Conservation (phyloP, 164 flowering plant species). For the Malania oleifera region DNA sequence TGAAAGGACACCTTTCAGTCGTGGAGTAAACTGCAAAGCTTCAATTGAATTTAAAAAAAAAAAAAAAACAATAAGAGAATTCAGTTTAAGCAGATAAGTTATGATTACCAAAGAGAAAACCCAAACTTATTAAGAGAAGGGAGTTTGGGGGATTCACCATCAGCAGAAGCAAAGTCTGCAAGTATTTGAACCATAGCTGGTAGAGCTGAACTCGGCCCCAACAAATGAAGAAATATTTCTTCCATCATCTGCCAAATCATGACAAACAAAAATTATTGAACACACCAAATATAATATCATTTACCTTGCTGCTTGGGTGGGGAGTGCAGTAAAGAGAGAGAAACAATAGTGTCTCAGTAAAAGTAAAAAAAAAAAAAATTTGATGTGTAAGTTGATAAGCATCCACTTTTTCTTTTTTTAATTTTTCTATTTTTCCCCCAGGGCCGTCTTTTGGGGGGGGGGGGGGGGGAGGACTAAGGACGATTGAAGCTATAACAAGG, state of each 20-base stretch:
- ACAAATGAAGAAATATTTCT: conserved; percentile 77
- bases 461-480: too few species aligned
- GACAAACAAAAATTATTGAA: conserved; percentile 5
- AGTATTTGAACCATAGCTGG: conserved; percentile 96
- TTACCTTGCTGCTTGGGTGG: not conserved
- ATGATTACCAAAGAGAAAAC: conserved; percentile 1
- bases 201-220: conserved; percentile 65
- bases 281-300: not conserved
- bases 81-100: conserved; percentile 18
- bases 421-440: too few species aligned
- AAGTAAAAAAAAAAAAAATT: too few species aligned
- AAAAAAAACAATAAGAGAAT: conserved; percentile 11
- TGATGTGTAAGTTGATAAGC: too few species aligned
- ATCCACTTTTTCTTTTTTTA: too few species aligned
- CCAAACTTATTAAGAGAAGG: conserved; percentile 8
- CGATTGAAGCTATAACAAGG: too few species aligned
- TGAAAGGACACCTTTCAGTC: conserved; percentile 76
- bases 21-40: conserved; percentile 86
- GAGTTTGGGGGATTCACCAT: conserved; percentile 46
- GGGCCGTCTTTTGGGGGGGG: too few species aligned
- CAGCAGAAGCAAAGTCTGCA: conserved; percentile 87
- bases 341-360: too few species aligned
- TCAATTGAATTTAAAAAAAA: conserved; percentile 27
- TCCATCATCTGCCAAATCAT: conserved; percentile 78
- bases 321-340: not conserved